These are phyloP conservation scores for Spinellus fusiger DNA, from an alignment of 192 early-diverging fungal genomes.

Conservation along the genomic window DNA sequence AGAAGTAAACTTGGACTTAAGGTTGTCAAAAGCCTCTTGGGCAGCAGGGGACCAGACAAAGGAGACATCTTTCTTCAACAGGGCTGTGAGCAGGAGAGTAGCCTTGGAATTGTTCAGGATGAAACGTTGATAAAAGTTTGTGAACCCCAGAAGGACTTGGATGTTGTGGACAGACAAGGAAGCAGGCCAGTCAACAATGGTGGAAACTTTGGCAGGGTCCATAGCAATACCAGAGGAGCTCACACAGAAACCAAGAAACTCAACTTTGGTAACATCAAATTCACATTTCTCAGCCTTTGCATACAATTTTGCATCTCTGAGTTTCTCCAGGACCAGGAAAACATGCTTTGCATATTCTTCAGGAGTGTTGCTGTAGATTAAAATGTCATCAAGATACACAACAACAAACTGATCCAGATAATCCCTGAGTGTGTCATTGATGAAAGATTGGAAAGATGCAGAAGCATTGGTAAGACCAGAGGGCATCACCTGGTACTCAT, in stretches of 20 bases:
- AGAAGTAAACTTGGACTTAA: neutral
- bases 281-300: slow-evolving; percentile 9
- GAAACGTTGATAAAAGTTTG: slow-evolving; percentile 26
- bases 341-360: slow-evolving; percentile 31
- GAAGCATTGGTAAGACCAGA: slow-evolving; percentile 25
- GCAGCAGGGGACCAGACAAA: neutral
- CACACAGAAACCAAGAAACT: slow-evolving; percentile 11
- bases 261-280: neutral
- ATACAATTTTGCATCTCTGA: neutral
- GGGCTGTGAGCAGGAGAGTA: slow-evolving; percentile 1
- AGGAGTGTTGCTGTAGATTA: slow-evolving; percentile 25
- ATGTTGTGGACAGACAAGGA: neutral
- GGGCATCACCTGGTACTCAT: slow-evolving; percentile 25
- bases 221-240: neutral
- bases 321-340: neutral
- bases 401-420: slow-evolving; percentile 9
- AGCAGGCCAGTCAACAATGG: neutral
- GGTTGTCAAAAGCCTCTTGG: neutral
- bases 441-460: slow-evolving; percentile 28
- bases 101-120: slow-evolving; percentile 14
- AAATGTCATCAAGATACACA: slow-evolving; percentile 39
- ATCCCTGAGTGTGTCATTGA: slow-evolving; percentile 29
- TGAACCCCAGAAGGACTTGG: slow-evolving; percentile 14
- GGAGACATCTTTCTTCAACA: slow-evolving; percentile 1
- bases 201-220: slow-evolving; percentile 2